These are phyloP conservation scores for Clohesyomyces aquaticus DNA, from an alignment of 495 filamentous ascomycete genomes.

Conservation along the genomic window DNA sequence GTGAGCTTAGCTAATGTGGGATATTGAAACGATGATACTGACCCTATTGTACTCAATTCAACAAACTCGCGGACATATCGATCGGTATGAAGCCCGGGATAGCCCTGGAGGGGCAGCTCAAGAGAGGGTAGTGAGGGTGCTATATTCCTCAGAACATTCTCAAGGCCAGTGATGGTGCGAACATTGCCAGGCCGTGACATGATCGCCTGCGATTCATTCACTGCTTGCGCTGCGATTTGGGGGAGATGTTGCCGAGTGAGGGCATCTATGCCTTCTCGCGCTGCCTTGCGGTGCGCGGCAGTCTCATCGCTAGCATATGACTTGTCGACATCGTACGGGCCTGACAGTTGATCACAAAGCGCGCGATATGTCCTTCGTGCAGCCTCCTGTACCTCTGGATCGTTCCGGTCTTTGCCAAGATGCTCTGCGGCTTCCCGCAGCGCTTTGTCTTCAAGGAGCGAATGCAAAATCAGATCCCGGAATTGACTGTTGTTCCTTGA, in stretches of 20 bases:
- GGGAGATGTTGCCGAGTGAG: conserved; percentile 19
- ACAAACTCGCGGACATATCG: conserved; percentile 45
- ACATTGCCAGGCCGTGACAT: background rate
- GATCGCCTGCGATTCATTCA: background rate
- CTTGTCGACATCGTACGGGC: conserved; percentile 10
- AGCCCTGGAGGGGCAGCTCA: conserved; percentile 21
- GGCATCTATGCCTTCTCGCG: conserved; percentile 22
- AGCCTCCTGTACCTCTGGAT: conserved; percentile 39
- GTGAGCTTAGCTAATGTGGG: no score
- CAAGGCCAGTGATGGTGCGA: background rate
- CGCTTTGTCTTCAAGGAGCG: conserved; percentile 42
- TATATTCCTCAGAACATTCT: conserved; percentile 1
- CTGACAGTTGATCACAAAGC: conserved; percentile 23
- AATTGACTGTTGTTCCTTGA: conserved; percentile 19
- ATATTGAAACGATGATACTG: no score
- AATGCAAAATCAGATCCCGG: conserved; percentile 39
- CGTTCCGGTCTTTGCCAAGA: conserved; percentile 26
- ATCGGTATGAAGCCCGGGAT: conserved; percentile 32
- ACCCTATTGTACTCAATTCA: conserved; percentile 44
- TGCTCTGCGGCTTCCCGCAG: conserved; percentile 33
- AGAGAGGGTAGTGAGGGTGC: conserved; percentile 6
- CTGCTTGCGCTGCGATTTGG: background rate
- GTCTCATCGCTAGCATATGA: conserved; percentile 27
- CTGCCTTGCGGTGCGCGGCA: conserved; percentile 12
- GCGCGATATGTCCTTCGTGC: conserved; percentile 29